phyloP scores from a whole-genome alignment of 306 rosid species.

The Rubus idaeus region DNA sequence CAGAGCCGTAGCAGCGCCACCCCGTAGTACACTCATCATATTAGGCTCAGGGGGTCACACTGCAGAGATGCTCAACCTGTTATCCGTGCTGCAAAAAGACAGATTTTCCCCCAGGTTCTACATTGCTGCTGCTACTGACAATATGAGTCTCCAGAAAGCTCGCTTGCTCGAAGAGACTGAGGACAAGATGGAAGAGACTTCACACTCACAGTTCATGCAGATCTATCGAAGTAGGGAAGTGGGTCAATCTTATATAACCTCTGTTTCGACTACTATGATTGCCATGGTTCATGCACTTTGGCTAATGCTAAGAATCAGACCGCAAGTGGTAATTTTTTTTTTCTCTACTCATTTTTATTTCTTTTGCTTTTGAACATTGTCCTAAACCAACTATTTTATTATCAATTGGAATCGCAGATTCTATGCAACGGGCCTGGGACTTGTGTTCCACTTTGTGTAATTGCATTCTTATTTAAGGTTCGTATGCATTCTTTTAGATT shows the following conservation, averaged over 20 bases:
- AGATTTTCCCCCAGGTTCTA: slow-evolving; percentile 70
- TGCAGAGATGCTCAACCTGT: slow-evolving; percentile 87
- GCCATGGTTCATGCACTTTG: slow-evolving; percentile 67
- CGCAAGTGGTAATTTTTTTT: slow-evolving; percentile 74
- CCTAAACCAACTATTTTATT: neutral
- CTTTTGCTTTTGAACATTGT: slow-evolving; percentile 2
- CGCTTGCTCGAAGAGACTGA: slow-evolving; percentile 66
- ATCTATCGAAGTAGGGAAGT: slow-evolving; percentile 90
- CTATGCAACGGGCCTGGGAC: slow-evolving; percentile 98
- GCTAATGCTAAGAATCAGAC: slow-evolving; percentile 78
- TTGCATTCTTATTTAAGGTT: slow-evolving; percentile 86
- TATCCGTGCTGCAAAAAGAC: slow-evolving; percentile 58
- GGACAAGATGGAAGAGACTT: slow-evolving; percentile 29
- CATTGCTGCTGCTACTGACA: slow-evolving; percentile 82
- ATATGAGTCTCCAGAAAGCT: slow-evolving; percentile 90
- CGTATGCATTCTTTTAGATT: neutral
- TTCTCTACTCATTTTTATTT: slow-evolving; percentile 8
- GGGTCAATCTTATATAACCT: slow-evolving; percentile 87
- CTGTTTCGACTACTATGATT: slow-evolving; percentile 75
- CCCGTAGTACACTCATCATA: slow-evolving; percentile 34
- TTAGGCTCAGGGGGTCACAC: slow-evolving; percentile 66
- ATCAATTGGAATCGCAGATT: slow-evolving; percentile 46
- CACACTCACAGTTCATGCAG: slow-evolving; percentile 58
- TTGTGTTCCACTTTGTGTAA: slow-evolving; percentile 78
- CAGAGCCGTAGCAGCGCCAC: neutral